These are phyloP conservation scores for Bisporella sp. DNA, from an alignment of 2,329 filamentous ascomycete genomes.

Conservation along the genomic window DNA sequence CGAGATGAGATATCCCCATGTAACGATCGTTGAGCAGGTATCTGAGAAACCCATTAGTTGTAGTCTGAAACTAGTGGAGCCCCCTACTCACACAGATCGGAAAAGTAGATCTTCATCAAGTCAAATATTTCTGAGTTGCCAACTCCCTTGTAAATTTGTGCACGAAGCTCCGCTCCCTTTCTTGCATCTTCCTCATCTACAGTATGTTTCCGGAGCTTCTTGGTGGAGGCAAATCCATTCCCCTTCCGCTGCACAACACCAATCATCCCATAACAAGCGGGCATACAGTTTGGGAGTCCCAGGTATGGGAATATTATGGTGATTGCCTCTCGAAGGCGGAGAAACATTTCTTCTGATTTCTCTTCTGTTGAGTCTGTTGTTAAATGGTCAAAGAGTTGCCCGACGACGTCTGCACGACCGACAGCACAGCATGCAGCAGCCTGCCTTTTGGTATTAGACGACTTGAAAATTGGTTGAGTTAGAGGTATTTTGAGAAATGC, in stretches of 20 bases:
- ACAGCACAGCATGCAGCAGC: constrained; percentile 1
- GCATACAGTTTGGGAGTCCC: constrained; percentile 5
- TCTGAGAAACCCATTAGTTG: background rate
- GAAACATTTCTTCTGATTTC: constrained; percentile 1
- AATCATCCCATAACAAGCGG: constrained; percentile 4
- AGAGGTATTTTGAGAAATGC: background rate
- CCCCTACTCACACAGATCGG: constrained; percentile 1
- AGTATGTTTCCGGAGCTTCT: background rate
- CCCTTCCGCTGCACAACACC: constrained; percentile 2
- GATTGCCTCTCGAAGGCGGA: constrained; percentile 2
- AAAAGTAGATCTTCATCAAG: constrained; percentile 1
- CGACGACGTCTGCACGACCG: constrained; percentile 2
- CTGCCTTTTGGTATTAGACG: background rate
- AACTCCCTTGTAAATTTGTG: background rate
- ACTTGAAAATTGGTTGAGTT: background rate
- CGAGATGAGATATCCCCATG: constrained; percentile 1
- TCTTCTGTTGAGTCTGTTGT: constrained; percentile 1
- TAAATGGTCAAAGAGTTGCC: constrained; percentile 3
- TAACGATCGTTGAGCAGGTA: background rate
- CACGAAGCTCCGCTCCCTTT: constrained; percentile 1
- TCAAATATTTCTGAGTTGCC: constrained; percentile 3
- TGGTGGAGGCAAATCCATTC: background rate
- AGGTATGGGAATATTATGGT: constrained; percentile 2
- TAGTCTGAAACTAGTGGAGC: background rate
- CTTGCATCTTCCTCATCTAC: constrained; percentile 1